A percentile compares a stretch with the other conserved stretches of the same genome.
Conservation (phyloP, 1,284 basidiomycete genomes). For the Apiotrichum porosum region DNA sequence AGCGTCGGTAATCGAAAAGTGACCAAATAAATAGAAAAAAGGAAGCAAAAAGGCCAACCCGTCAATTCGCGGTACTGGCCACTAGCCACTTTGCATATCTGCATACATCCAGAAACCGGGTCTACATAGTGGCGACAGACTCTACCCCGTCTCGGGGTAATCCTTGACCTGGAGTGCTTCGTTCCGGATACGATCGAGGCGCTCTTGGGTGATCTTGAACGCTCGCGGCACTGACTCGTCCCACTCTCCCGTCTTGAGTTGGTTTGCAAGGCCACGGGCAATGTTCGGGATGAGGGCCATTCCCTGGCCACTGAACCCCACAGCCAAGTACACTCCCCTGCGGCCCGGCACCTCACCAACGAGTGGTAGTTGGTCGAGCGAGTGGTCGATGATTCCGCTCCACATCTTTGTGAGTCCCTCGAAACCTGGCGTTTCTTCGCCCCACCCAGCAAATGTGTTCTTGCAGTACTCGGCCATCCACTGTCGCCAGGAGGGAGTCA, state of each 20-base stretch:
- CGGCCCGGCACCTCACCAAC: constrained; percentile 22
- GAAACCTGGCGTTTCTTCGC: constrained; percentile 17
- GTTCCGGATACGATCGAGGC: too few relatives aligned
- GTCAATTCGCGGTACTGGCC: too few relatives aligned
- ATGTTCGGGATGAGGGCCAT: constrained; percentile 24
- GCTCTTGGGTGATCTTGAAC: neutral
- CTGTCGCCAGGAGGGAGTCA: neutral
- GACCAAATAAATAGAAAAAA: too few relatives aligned
- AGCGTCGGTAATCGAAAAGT: too few relatives aligned
- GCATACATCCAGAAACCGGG: too few relatives aligned
- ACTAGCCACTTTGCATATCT: too few relatives aligned
- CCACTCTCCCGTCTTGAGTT: constrained; percentile 9
- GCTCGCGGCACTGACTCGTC: constrained; percentile 2
- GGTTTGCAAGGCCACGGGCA: constrained; percentile 18
- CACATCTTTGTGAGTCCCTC: constrained; percentile 27
- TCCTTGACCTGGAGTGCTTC: too few relatives aligned
- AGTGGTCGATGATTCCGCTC: constrained; percentile 28
- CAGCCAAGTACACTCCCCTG: constrained; percentile 4
- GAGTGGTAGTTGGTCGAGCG: constrained; percentile 27
- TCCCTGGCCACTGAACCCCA: constrained; percentile 25
- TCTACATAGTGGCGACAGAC: too few relatives aligned
- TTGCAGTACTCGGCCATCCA: constrained; percentile 13
- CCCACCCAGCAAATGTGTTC: constrained; percentile 24
- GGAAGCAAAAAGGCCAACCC: too few relatives aligned
- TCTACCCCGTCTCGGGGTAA: too few relatives aligned